These are phyloP conservation scores for Nannochloris sp. DNA, from an alignment of 139 green algal species.

Conservation along the genomic window DNA sequence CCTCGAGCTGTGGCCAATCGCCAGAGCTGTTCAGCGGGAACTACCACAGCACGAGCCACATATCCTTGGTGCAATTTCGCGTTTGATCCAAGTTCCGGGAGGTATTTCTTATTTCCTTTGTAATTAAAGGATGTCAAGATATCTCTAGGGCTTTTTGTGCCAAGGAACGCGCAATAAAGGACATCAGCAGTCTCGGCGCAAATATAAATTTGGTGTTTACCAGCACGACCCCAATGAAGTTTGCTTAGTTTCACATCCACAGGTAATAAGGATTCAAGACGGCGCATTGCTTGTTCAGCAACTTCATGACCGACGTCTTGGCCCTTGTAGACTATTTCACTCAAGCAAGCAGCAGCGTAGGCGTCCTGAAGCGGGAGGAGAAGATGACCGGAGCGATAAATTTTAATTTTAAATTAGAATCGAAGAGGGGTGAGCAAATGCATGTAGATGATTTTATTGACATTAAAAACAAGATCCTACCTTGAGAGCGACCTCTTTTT, in stretches of 20 bases:
- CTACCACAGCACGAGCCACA: background rate
- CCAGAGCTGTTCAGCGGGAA: background rate
- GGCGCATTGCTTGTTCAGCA: background rate
- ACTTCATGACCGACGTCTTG: background rate
- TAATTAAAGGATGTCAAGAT: background rate
- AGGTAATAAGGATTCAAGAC: background rate
- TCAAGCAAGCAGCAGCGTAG: background rate
- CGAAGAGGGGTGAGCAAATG: too few species aligned
- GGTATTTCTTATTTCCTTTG: background rate
- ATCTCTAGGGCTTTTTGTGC: constrained; percentile 40
- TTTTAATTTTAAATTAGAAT: too few species aligned
- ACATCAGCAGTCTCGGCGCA: constrained; percentile 33
- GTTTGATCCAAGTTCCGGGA: background rate
- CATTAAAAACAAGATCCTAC: too few species aligned
- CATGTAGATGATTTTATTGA: too few species aligned
- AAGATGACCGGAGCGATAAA: too few species aligned
- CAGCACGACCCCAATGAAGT: background rate
- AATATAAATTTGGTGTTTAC: constrained; percentile 31
- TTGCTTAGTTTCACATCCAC: background rate
- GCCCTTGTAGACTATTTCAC: background rate
- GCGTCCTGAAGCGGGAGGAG: background rate
- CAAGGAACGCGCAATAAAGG: constrained; percentile 64
- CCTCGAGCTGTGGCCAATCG: background rate
- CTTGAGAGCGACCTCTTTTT: too few species aligned
- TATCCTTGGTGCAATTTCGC: background rate